Evolutionary conservation across 768 basidiomycete species (phyloP).

Genomic region (Mycena rosella): DNA sequence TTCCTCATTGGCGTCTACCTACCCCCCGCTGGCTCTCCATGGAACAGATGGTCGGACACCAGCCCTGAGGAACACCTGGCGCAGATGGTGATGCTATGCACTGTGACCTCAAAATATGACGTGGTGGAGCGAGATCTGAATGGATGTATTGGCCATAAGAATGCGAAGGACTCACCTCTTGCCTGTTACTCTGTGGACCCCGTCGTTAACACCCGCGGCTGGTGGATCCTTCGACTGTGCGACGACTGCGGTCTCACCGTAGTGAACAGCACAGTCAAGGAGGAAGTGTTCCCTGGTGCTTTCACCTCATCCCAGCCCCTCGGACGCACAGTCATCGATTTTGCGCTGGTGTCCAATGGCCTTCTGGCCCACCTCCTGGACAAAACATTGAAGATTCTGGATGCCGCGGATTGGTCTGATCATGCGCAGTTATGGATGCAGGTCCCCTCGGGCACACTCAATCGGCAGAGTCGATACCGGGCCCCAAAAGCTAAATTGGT

Average conservation of each 20-base stretch:
- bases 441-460: neutral
- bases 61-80: neutral
- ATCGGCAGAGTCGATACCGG: neutral
- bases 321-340: conserved; percentile 11
- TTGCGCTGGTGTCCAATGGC: neutral
- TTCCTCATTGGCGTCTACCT: conserved; percentile 17
- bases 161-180: neutral
- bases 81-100: neutral
- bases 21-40: neutral
- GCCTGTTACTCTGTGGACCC: neutral
- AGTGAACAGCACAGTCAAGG: conserved; percentile 6
- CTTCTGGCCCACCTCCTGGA: neutral
- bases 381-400: neutral
- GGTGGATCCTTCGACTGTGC: conserved; percentile 9
- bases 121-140: neutral
- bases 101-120: neutral
- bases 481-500: neutral
- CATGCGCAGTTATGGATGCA: neutral
- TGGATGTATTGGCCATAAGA: neutral
- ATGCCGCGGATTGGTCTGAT: neutral
- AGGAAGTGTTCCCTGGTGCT: neutral
- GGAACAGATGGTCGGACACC: neutral
- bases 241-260: neutral
- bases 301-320: conserved; percentile 20
- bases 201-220: conserved; percentile 6